Percentiles rank a stretch among this genome's conserved stretches.
These are phyloP conservation scores for Fusarium anthophilum DNA, from an alignment of 2,329 filamentous ascomycete species.

Conservation along the genomic window DNA sequence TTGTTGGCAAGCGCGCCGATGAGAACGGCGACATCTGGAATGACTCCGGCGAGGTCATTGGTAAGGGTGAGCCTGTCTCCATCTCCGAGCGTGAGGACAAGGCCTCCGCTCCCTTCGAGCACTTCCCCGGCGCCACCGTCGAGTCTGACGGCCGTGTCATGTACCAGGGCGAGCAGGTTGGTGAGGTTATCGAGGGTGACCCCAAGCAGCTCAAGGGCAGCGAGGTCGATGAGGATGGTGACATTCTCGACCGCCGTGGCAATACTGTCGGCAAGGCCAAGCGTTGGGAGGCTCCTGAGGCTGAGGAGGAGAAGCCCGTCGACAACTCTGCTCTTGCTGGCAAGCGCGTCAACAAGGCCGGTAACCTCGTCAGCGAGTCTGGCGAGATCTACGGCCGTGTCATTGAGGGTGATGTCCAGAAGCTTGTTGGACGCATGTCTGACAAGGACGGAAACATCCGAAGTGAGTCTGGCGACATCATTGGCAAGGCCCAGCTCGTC, in stretches of 20 bases:
- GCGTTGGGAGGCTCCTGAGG: slow-evolving; percentile 67
- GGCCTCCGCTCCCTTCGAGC: slow-evolving; percentile 64
- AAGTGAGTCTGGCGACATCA: slow-evolving; percentile 76
- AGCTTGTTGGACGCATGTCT: slow-evolving; percentile 73
- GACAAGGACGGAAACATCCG: slow-evolving; percentile 77
- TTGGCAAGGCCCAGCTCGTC: slow-evolving; percentile 74
- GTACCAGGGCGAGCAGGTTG: slow-evolving; percentile 64
- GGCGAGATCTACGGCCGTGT: slow-evolving; percentile 71
- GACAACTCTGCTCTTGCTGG: slow-evolving; percentile 72
- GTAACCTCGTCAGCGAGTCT: slow-evolving; percentile 65
- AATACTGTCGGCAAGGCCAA: slow-evolving; percentile 74
- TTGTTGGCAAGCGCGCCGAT: slow-evolving; percentile 71
- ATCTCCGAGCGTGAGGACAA: slow-evolving; percentile 61
- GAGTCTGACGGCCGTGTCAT: slow-evolving; percentile 63
- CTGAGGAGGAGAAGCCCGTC: slow-evolving; percentile 61
- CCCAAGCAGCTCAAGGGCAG: slow-evolving; percentile 71
- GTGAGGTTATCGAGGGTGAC: slow-evolving; percentile 71
- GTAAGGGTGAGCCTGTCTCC: slow-evolving; percentile 69
- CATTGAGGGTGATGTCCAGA: slow-evolving; percentile 71
- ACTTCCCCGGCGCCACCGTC: slow-evolving; percentile 64
- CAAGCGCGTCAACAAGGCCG: slow-evolving; percentile 77
- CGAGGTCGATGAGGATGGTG: slow-evolving; percentile 73
- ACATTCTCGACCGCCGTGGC: slow-evolving; percentile 73
- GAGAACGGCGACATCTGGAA: slow-evolving; percentile 77
- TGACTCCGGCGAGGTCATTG: slow-evolving; percentile 73